Conservation (phyloP, 306 rosid genomes). For the Prunus mira region DNA sequence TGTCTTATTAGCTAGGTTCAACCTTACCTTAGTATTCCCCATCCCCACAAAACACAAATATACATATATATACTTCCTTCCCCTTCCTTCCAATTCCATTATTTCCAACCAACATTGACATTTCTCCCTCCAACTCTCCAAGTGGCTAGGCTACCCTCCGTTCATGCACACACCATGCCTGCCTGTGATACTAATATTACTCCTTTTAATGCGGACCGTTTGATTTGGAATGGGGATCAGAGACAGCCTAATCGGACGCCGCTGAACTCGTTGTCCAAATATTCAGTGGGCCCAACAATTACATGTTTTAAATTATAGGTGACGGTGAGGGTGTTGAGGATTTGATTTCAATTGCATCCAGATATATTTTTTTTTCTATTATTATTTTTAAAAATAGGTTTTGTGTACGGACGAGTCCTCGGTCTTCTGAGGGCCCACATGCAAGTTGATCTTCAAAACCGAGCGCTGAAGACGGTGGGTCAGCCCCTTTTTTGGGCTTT, state of each 20-base stretch:
- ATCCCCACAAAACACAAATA: not conserved
- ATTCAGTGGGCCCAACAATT: not conserved
- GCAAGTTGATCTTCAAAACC: constrained; percentile 39
- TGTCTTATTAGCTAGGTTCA: constrained; percentile 70
- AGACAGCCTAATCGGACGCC: not conserved
- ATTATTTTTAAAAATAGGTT: not conserved
- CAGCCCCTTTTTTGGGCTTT: not conserved
- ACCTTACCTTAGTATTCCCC: constrained; percentile 26
- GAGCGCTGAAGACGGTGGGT: constrained; percentile 38
- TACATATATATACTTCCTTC: not conserved
- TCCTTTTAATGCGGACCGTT: not conserved
- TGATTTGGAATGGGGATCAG: not conserved
- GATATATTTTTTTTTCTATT: not conserved
- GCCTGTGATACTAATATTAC: no score
- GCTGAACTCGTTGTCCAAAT: not conserved
- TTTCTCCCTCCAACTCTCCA: constrained; percentile 47
- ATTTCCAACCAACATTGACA: constrained; percentile 52
- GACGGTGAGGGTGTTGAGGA: not conserved
- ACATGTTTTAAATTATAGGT: not conserved
- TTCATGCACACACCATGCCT: not conserved
- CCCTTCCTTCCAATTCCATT: not conserved
- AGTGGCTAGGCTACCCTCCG: constrained; percentile 28
- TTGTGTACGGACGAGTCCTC: constrained; percentile 52
- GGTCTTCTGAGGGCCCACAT: constrained; percentile 25
- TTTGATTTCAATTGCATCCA: not conserved